Percentiles rank a stretch among this genome's conserved stretches.
phyloP scores from a whole-genome alignment of 78 protist genomes.

The Polysphondylium violaceum region DNA sequence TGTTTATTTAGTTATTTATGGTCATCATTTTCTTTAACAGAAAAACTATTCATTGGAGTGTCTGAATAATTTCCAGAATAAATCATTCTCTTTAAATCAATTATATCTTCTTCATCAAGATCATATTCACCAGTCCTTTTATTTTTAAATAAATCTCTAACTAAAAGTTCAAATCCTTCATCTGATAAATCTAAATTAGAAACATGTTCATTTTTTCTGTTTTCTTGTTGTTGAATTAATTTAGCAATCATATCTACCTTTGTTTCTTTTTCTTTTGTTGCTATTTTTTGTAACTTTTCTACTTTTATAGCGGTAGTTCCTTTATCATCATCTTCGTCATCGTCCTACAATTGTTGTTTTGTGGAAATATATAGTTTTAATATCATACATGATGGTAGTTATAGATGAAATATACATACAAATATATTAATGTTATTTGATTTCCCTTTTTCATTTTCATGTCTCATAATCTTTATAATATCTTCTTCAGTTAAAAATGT shows the following conservation, averaged over 20 bases:
- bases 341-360: slow-evolving; percentile 10
- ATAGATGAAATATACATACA: not conserved
- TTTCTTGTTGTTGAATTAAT: too few relatives aligned
- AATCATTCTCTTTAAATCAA: slow-evolving; percentile 33
- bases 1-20: too few relatives aligned
- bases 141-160: slow-evolving; percentile 47
- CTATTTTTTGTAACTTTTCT: too few relatives aligned
- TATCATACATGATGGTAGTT: not conserved
- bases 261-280: too few relatives aligned
- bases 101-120: slow-evolving; percentile 53
- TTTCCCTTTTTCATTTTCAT: not conserved
- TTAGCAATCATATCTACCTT: not conserved
- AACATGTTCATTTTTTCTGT: slow-evolving; percentile 5
- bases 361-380: not conserved
- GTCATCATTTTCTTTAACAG: too few relatives aligned
- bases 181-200: not conserved
- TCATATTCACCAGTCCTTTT: slow-evolving; percentile 60
- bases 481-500: slow-evolving; percentile 28
- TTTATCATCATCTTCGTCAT: not conserved
- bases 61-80: not conserved
- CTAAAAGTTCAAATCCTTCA: slow-evolving; percentile 27
- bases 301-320: not conserved
- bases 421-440: slow-evolving; percentile 21
- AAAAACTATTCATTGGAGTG: not conserved
- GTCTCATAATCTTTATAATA: not conserved